Base-by-base conservation (phyloP, 768 basidiomycete species). In the Leccinum subgranulosum region DNA sequence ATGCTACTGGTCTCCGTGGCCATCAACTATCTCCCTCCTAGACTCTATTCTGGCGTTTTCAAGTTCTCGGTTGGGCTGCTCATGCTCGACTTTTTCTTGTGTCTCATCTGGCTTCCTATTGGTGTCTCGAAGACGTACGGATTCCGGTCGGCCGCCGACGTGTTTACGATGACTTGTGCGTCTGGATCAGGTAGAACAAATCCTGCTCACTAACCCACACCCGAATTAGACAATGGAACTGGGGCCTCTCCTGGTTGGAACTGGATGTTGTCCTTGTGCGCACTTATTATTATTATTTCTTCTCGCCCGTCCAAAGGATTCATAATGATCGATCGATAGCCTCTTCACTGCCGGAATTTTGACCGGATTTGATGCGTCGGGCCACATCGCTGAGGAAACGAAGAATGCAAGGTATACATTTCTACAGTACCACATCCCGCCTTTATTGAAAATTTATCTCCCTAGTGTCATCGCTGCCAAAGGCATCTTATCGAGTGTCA, bases 61-160 rank as follows among this genome's bases (percentile, higher is more conserved):
- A 85, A 84, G 61, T 79, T 90, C 61, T 86, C 90, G 0, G 75
- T 92, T 45, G 79, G 68, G 14, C 67, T 95, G 49, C 87, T 94
- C 71, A 84, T 91, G 79, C 73, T 94, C 51, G 94, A 96, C 75
- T 94, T 94, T 73, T 77, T 93, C 68, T 81, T 95, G 19, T 92
- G 90, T 69, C 69, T 92, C 51, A 90, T 94, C 63, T 96, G 94
- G 94, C 81, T 97, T 39, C 94, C 94, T 0, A 91, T 97, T 52
- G 92, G 91, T 0, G 94, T 93, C 3, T 87, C 86, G 6, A 86
- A 79, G 63, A 93, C 93, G 0, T 97, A 95, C 62, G 94, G 94
- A 10, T 93, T 97, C 75, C 83, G 92, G 48, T 81, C 84, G 14
- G 88, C 90, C 0, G 82, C 84, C 34, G 92, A 93, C 34, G 93